Conservation (phyloP, 169 alveolate species). For the Cryptosporidium meleagridis region DNA sequence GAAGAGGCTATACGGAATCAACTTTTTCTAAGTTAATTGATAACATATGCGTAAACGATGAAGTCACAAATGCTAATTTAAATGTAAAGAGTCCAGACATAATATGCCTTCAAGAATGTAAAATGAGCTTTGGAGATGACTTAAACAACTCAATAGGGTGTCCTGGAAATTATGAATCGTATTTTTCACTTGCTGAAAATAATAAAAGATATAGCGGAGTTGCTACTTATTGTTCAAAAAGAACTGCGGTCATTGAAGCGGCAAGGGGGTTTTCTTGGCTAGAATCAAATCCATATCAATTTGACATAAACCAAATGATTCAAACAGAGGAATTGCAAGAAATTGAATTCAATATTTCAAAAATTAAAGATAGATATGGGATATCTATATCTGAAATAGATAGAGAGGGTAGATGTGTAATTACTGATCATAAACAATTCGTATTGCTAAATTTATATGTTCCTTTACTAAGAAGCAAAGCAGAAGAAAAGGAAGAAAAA, state of each 20-base stretch:
- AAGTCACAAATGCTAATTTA: background rate
- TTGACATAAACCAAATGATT: slow-evolving; percentile 4
- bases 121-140: slow-evolving; percentile 43
- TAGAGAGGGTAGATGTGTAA: slow-evolving; percentile 48
- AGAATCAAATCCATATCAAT: background rate
- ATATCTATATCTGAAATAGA: slow-evolving; percentile 5
- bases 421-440: slow-evolving; percentile 40
- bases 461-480: slow-evolving; percentile 30
- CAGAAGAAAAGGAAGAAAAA: background rate
- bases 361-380: background rate
- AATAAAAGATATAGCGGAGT: slow-evolving; percentile 67
- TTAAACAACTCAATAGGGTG: slow-evolving; percentile 29
- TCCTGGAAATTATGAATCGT: slow-evolving; percentile 26
- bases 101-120: slow-evolving; percentile 57
- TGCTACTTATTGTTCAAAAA: slow-evolving; percentile 25
- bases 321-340: background rate
- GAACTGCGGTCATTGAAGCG: slow-evolving; percentile 10
- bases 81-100: slow-evolving; percentile 16
- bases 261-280: slow-evolving; percentile 52
- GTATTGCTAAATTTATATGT: slow-evolving; percentile 25
- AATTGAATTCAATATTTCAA: background rate
- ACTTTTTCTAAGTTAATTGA: slow-evolving; percentile 7
- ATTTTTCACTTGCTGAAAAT: slow-evolving; percentile 26
- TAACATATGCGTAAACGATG: slow-evolving; percentile 1
- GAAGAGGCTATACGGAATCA: slow-evolving; percentile 40